Evolutionary conservation across 352 stramenopile species (phyloP).

Genomic region (Thalassiosira hispida): DNA sequence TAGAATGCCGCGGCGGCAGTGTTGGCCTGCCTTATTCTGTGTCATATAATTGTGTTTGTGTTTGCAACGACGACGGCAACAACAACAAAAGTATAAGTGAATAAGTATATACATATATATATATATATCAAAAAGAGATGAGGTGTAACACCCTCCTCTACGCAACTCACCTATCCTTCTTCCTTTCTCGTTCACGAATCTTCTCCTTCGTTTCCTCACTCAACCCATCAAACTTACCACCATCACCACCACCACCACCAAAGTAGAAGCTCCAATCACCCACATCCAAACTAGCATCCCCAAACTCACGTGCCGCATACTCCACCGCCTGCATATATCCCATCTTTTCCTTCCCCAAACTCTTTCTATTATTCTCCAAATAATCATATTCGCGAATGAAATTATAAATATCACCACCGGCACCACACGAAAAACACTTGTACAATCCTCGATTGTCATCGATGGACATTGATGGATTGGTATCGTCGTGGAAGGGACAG

Average conservation of each 20-base stretch:
- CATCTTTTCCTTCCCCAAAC: conserved; percentile 57
- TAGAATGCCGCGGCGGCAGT: conserved; percentile 70
- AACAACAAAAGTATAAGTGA: too few relatives aligned
- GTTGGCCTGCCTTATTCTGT: conserved; percentile 66
- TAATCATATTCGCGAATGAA: conserved; percentile 83
- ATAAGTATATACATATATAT: too few relatives aligned
- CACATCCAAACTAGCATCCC: conserved; percentile 22
- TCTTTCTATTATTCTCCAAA: conserved; percentile 39
- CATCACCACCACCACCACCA: conserved; percentile 19
- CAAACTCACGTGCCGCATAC: conserved; percentile 67
- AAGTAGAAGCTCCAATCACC: conserved; percentile 23
- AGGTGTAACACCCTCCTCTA: not conserved
- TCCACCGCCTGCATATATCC: conserved; percentile 79
- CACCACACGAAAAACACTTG: conserved; percentile 87
- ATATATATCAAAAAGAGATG: too few relatives aligned
- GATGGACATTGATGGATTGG: conserved; percentile 83
- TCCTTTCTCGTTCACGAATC: conserved; percentile 36
- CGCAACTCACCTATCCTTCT: conserved; percentile 47
- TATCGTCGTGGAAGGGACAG: conserved; percentile 88
- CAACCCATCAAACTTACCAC: conserved; percentile 15
- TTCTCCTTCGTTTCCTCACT: conserved; percentile 36
- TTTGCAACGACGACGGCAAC: not conserved
- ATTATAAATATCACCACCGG: conserved; percentile 83
- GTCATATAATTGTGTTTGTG: not conserved
- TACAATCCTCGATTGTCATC: conserved; percentile 82